phyloP scores from a whole-genome alignment of 495 filamentous ascomycete species.

The Penicillium turbatum region DNA sequence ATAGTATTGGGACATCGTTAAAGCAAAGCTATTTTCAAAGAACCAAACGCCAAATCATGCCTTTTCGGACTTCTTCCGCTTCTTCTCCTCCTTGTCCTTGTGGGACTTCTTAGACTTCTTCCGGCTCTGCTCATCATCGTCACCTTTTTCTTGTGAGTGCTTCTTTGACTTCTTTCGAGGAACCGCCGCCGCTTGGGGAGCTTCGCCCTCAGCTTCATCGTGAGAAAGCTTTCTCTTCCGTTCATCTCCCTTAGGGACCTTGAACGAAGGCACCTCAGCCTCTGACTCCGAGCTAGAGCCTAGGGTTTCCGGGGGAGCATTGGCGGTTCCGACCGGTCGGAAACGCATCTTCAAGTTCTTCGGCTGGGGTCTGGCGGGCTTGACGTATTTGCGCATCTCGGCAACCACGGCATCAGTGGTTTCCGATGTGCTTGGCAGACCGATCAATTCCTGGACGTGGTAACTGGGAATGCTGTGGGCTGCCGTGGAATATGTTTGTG shows the following conservation, averaged over 20 bases:
- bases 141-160: constrained; percentile 25
- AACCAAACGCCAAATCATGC: constrained; percentile 26
- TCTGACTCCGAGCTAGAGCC: constrained; percentile 48
- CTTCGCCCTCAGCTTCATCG: constrained; percentile 37
- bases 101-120: constrained; percentile 42
- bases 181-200: constrained; percentile 18
- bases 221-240: constrained; percentile 41
- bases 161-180: constrained; percentile 47
- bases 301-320: constrained; percentile 41
- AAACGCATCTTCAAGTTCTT: constrained; percentile 60
- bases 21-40: constrained; percentile 24
- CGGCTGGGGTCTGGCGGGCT: constrained; percentile 49
- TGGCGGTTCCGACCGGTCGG: constrained; percentile 49
- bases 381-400: constrained; percentile 36
- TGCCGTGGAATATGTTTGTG: constrained; percentile 32
- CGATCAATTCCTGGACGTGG: constrained; percentile 44
- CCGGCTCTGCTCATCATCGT: constrained; percentile 15
- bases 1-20: constrained; percentile 20
- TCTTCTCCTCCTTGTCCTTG: constrained; percentile 41
- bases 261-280: constrained; percentile 37
- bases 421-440: constrained; percentile 30
- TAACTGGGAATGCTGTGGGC: constrained; percentile 37
- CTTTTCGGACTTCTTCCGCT: constrained; percentile 43
- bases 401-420: constrained; percentile 29
- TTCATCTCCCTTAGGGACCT: constrained; percentile 36